Base-by-base conservation (phyloP, 768 basidiomycete species). In the Nidularia pulvinata region DNA sequence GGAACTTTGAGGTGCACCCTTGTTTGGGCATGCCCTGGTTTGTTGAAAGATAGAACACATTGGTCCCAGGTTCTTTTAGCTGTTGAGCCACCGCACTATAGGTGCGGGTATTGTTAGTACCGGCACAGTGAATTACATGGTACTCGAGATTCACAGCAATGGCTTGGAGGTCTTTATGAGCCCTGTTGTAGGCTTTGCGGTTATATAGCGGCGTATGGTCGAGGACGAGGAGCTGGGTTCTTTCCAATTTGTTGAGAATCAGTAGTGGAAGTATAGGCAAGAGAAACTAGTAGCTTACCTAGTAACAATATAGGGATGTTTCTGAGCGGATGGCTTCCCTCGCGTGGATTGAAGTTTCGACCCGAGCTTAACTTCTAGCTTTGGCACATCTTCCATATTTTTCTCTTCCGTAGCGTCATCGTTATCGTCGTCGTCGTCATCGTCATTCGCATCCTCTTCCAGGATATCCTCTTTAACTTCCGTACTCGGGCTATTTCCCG, bases 301-400 rank as follows among this genome's bases (percentile, higher is more conserved):
- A 34, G 73, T 71, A 14, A 71, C 61, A 35, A 76, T 58, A 39
- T 71, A 71, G 3, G 74, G 74, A 53, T 72, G 73, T 54, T 55
- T n/a, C 57, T 51, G 7, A 65, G 52, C 22, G 57, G 55, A 1
- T 62, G 54, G 6, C 55, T 56, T 16, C 55, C 58, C 16, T 57
- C 51, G 3, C 64, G 64, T 1, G 46, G 58, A 33, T 55, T 54
- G 19, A 59, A 33, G 16, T 33, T 35, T 32, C 48, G 14, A 4
- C 45, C 30, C 6, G 32, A 35, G 11, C 22, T 44, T 43, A n/a
- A 45, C 19, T 45, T 42, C 11, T 33, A 22, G 36, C 11, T 14
- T 47, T 33, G 25, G 34, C 42, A n/a, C 44, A 25, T 25, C 32
- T 16, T 47, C n/a, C n/a, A n/a, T n/a, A n/a, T n/a, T n/a, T n/a